Base-by-base conservation (phyloP, 2,329 filamentous ascomycete species). In the Coniosporium tulheliwenetii region DNA sequence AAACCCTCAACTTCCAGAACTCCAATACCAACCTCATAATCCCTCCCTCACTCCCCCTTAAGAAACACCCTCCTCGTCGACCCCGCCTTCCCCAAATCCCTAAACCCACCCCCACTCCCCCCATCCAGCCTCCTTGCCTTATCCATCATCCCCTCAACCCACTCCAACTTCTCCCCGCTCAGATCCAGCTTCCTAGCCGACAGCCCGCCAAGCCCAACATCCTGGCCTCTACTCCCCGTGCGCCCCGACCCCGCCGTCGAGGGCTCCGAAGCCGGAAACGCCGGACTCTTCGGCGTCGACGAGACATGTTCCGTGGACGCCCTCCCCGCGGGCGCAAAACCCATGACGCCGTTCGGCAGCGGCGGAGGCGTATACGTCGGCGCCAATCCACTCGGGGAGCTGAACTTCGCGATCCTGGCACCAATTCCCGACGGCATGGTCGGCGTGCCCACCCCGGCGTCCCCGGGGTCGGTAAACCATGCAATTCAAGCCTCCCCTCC, bases 91-190 rank as follows among this genome's bases (percentile, higher is more conserved):
- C 80, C 79, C 48, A 86, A 60, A 47, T 85, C 79, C 14, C 77
- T 79, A 58, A 85, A 82, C 37, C 67, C 49, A 53, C 53, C 53
- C 39, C 45, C 45, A 36, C 47, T 48, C 46, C 45, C 47, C 10
- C 49, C 51, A 52, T 79, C 83, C 44, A 77, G 81, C 37, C 77
- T 70, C 44, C 80, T 73, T 34, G 86, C 84, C 54, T 84, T 81
- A 52, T 84, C 80, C 62, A 85, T 80, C 64, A 91, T 81, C 45
- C 77, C 83, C 57, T 87, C 80, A 8, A 91, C 81, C 84, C 84
- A 91, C 33, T 79, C 77, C 43, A 76, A 69, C 53, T 80, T 84
- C 59, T 86, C 79, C 41, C 79, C 76, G 42, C 77, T 61, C 15
- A 82, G 62, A 77, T 81, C 54, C 69, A 73, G 7, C 36, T 74